Evolutionary conservation across 2,329 filamentous ascomycete species (phyloP), one percentile per base, ranked within the genome.

Genomic region (Pseudopithomyces maydicus): DNA sequence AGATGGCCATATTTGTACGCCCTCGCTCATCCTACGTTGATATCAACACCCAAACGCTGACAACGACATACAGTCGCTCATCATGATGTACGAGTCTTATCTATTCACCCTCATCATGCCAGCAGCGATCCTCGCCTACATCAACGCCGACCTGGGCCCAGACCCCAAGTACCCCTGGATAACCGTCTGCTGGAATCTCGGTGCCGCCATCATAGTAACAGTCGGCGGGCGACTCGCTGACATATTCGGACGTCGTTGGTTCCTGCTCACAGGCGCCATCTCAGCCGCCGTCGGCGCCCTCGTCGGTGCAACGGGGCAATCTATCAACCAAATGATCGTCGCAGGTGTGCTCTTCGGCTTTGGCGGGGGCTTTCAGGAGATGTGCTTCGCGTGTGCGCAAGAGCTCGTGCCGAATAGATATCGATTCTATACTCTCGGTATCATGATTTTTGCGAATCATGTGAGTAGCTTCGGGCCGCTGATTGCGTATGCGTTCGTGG

Each of bases 101-200:
- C 68, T 76, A 41, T 71, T 75, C 60, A 73, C 70, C n/a, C 64
- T 75, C 48, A 64, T 75, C 43, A 75, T 75, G 50, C 73, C 74
- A 8, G 67, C 72, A 12, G 68, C 72, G 3, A 69, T 72, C 4
- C 67, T 75, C 6, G 64, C 67, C 51, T 72, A 70, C 55, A 73
- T 76, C 58, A 74, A 76, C 50, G 68, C 72, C 12, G 71, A 74
- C 20, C 65, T 76, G 10, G 73, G 73, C 1, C 73, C 73, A 1
- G 69, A 73, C 44, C 66, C 72, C 2, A 72, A 68, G 47, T 74
- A 71, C 14, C 68, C 70, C 8, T 77, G 74, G 74, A 77, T 77
- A 26, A 74, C 73, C 2, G n/a, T 70, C 50, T 50, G 38, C 36
- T 63, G 60, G 60, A 63, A 63, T 26, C 66, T 76, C 6, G 72